Base-by-base conservation (phyloP, 371 early-diverging fungal genomes). In the Sporodiniella umbellata region DNA sequence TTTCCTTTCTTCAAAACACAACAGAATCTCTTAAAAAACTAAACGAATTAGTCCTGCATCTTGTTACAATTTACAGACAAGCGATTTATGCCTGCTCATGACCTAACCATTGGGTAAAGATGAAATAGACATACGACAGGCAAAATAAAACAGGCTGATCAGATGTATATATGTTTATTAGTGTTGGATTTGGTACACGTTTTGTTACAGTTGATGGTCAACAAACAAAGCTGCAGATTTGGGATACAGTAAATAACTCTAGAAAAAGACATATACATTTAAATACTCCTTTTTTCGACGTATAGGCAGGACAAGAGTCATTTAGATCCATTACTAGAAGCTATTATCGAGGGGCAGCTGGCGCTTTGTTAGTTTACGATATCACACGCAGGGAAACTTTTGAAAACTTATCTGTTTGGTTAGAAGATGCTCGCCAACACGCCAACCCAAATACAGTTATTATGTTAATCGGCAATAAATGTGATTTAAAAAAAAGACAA, bases 301-400 rank as follows among this genome's bases (percentile, higher is more conserved):
- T 19, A 28, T 58, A 79, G 72, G 96, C 96, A 33, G 95, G 96
- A 26, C 95, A 96, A 65, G 96, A 96, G 64, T 87, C 94, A 19
- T 98, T 98, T 76, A 83, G 96, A 57, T 91, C 92, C 60, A 92
- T 98, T 53, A 95, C 94, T 17, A 83, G 97, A 50, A 93, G 95
- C 66, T 99, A 99, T 78, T 98, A 97, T 68, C 84, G 98, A 53
- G 97, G 96, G 42, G 98, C 98, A 39, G 96, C 96, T 28, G 96
- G 94, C 22, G 96, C 97, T 30, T 68, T 98, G 44, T 64, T 93
- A 77, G 78, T 77, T 5, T 77, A 71, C 48, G 78, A 77, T 68
- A 77, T 77, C 37, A 77, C 78, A 42, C 65, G 93, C 68, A 79
- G 86, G 48, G 94, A 96, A 26, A 93, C 96, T 8, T 95, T 97